Conservation (phyloP, 148 eudicot genomes). For the Camellia granthamiana region DNA sequence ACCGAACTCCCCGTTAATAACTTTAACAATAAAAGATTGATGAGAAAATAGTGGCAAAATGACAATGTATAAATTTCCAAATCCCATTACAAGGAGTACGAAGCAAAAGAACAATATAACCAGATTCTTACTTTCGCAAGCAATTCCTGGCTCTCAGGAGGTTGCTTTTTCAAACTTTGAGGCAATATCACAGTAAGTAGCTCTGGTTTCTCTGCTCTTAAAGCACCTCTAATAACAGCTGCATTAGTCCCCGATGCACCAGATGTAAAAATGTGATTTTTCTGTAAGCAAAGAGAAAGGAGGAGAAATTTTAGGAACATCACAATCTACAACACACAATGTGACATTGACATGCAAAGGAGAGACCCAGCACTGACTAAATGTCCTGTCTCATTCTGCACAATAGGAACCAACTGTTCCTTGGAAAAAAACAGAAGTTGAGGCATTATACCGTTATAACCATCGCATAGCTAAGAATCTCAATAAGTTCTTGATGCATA, state of each 20-base stretch:
- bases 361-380: background rate
- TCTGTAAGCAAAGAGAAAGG: slow-evolving; percentile 40
- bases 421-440: background rate
- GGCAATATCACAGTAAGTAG: slow-evolving; percentile 93
- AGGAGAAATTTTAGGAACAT: background rate
- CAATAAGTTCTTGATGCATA: slow-evolving; percentile 99
- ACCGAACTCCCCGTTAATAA: background rate
- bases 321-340: background rate
- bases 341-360: background rate
- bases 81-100: background rate
- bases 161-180: slow-evolving; percentile 86
- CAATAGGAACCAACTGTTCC: background rate
- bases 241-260: slow-evolving; percentile 99
- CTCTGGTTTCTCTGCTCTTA: slow-evolving; percentile 95
- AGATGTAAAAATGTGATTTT: slow-evolving; percentile 93
- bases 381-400: background rate
- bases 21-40: background rate
- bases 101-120: background rate
- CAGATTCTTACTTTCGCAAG: slow-evolving; percentile 69
- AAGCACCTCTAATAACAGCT: slow-evolving; percentile 98
- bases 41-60: background rate
- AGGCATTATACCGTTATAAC: slow-evolving; percentile 72
- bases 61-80: background rate
- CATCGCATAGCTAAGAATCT: slow-evolving; percentile 98
- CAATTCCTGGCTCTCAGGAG: slow-evolving; percentile 96